These are phyloP conservation scores for Botryosphaeria agaves DNA, from an alignment of 2,329 filamentous ascomycete species.

Conservation along the genomic window DNA sequence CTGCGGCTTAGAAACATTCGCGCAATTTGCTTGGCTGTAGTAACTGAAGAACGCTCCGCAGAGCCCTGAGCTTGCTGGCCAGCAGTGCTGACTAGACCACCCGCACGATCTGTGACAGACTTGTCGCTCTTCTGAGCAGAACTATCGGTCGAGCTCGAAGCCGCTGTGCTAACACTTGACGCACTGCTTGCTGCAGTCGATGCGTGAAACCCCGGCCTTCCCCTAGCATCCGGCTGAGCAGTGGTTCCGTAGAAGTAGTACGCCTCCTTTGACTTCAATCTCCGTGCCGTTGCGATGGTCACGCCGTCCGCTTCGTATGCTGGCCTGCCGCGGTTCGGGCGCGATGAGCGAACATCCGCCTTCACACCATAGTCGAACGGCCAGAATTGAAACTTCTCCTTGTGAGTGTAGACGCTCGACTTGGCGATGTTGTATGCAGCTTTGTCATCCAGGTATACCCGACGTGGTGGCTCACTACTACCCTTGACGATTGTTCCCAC, in stretches of 20 bases:
- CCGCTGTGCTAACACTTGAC: too few species aligned
- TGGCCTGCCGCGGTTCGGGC: constrained; percentile 20
- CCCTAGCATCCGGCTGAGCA: neutral
- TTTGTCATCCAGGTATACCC: constrained; percentile 22
- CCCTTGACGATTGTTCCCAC: constrained; percentile 11
- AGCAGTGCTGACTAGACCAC: too few species aligned
- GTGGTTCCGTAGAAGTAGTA: neutral
- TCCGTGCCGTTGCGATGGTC: constrained; percentile 3
- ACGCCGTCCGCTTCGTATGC: constrained; percentile 9
- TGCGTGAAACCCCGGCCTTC: too few species aligned
- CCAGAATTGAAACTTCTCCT: constrained; percentile 14
- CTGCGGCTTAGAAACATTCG: too few species aligned
- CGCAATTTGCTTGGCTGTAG: too few species aligned
- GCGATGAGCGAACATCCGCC: constrained; percentile 13
- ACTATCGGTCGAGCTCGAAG: too few species aligned
- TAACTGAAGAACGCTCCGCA: too few species aligned
- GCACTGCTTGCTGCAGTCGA: too few species aligned
- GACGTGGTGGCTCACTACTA: constrained; percentile 15
- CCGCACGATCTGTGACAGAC: too few species aligned
- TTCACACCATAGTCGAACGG: constrained; percentile 18
- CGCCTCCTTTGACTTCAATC: neutral
- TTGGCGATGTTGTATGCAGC: constrained; percentile 16
- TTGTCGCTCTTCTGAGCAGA: too few species aligned
- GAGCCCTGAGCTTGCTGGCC: too few species aligned
- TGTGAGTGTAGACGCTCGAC: constrained; percentile 12